Conservation (phyloP, 305 asterid species). For the Salvia sclarea region DNA sequence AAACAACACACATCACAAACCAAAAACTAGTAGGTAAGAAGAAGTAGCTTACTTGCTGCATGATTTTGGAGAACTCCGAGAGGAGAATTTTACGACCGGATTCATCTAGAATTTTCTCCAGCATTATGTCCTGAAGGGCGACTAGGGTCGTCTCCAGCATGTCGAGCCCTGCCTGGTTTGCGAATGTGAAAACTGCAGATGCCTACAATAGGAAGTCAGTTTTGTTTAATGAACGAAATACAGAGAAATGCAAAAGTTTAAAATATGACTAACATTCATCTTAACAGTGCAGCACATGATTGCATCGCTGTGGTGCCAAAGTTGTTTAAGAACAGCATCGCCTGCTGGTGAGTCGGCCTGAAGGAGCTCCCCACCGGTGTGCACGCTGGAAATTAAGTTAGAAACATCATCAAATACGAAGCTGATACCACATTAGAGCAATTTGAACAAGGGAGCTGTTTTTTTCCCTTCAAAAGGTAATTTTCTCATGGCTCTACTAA, state of each 20-base stretch:
- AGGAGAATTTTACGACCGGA: conserved; percentile 80
- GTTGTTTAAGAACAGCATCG: conserved; percentile 76
- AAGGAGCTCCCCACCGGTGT: conserved; percentile 75
- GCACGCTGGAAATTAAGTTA: conserved; percentile 44
- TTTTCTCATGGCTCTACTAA: not conserved
- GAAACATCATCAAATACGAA: not conserved
- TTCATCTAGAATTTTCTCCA: conserved; percentile 90
- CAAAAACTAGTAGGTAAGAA: not conserved
- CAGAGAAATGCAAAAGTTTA: not conserved
- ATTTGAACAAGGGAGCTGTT: too few species aligned
- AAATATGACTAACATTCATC: conserved; percentile 59
- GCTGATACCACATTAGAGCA: too few species aligned
- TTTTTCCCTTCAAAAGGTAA: too few species aligned
- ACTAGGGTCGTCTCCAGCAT: conserved; percentile 94
- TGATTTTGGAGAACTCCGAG: conserved; percentile 85
- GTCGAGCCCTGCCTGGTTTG: conserved; percentile 99
- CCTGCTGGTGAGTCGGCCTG: conserved; percentile 53
- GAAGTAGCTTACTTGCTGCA: conserved; percentile 74
- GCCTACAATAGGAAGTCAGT: conserved; percentile 46
- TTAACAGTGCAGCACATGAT: conserved; percentile 93
- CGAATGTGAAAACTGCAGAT: conserved; percentile 84
- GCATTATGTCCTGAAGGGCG: conserved; percentile 90
- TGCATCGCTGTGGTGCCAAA: conserved; percentile 89
- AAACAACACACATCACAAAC: not conserved
- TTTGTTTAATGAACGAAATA: not conserved